A percentile compares a stretch with the other conserved stretches of the same genome.
Conservation (phyloP, 2,329 filamentous ascomycete species). For the Epichloe bromicola region DNA sequence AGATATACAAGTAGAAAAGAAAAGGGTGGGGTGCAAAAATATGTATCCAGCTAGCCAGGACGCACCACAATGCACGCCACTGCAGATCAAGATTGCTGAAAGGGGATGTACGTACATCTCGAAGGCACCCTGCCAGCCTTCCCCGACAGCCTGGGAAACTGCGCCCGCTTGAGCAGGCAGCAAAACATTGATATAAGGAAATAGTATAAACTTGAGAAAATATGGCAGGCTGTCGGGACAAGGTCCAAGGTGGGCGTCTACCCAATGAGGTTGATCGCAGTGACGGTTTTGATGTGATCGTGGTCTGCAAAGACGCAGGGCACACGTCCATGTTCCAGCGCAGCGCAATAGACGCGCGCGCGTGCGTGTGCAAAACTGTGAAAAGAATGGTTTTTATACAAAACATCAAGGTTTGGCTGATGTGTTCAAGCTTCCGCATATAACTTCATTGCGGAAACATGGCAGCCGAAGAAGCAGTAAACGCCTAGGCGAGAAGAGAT, state of each 20-base stretch:
- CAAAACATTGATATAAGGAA: neutral
- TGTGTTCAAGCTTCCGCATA: conserved; percentile 6
- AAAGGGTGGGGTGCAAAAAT: conserved; percentile 7
- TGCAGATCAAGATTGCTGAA: conserved; percentile 1
- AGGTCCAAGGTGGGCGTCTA: conserved; percentile 6
- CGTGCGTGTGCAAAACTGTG: conserved; percentile 8
- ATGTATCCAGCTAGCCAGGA: conserved; percentile 13
- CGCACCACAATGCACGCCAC: conserved; percentile 7
- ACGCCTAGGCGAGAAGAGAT: neutral
- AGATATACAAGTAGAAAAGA: conserved; percentile 8
- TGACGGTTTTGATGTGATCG: conserved; percentile 3
- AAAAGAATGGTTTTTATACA: conserved; percentile 12
- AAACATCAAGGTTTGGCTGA: conserved; percentile 7
- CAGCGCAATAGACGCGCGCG: conserved; percentile 18
- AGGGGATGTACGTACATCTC: conserved; percentile 12
- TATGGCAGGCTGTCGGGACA: neutral
- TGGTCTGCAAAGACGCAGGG: conserved; percentile 6
- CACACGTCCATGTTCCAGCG: conserved; percentile 5
- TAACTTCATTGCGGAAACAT: neutral
- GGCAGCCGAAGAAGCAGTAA: neutral
- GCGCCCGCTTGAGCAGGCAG: neutral
- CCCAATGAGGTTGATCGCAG: conserved; percentile 8
- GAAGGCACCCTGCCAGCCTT: conserved; percentile 10
- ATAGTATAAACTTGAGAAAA: neutral
- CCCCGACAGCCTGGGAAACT: neutral